Evolutionary conservation across 345 rosid genomes (phyloP), one percentile per base, ranked within the genome.

Genomic region (Turritis glabra): DNA sequence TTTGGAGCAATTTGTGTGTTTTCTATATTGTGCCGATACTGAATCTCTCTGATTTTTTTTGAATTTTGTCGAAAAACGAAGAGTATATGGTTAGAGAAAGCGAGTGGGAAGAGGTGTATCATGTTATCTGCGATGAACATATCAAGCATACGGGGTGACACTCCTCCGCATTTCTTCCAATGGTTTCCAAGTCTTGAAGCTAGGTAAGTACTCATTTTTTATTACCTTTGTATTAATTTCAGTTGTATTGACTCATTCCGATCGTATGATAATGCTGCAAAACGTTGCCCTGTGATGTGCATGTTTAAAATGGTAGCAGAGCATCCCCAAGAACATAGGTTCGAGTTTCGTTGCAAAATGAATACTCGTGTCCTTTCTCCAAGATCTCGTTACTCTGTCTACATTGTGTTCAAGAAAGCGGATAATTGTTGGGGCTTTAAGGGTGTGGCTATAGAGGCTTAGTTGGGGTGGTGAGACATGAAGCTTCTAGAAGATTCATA

Each of bases 41-140:
- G 11, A 27, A 37, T 22, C 9, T 32, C 35, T 32, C 35, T 32
- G 0, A 32, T 32, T 7, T 2, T 0, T 69, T 76, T 46, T 10
- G 30, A 2, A 27, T 9, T 55, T 54, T 30, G 9, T 4, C 1
- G 25, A 50, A 61, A 38, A 52, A 7, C 1, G n/a, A 27, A 76
- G 71, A 30, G 64, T 8, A 7, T 73, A 2, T 64, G 64, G 64
- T 30, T 41, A 64, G 48, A 53, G 55, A 53, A 53, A 51, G 38
- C 51, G 11, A 73, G 27, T 53, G 64, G 48, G 38, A 74, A 64
- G 41, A 74, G 19, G 29, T 74, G 77, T 55, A 64, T 65, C 11
- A 74, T 74, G 64, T 44, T 64, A 25, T 35, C 72, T 1, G 72
- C 77, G 2, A 38, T 32, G 51, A n/a, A 27, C 22, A 22, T 74